Base-by-base conservation (phyloP, 1,284 basidiomycete species). In the Boletus mariae region DNA sequence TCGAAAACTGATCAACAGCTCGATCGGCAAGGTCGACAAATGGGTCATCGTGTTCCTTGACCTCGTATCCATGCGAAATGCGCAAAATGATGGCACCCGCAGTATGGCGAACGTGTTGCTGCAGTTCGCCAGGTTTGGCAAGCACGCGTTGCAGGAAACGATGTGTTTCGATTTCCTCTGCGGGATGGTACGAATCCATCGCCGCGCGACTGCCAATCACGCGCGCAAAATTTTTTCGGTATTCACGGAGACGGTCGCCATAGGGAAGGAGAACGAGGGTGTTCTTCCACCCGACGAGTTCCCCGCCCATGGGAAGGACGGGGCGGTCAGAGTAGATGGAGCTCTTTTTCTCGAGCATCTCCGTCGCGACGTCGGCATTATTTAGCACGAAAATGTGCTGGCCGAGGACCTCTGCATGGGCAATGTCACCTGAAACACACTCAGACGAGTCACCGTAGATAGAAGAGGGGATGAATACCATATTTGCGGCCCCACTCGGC, bases 271-370 rank as follows among this genome's bases (percentile, higher is more conserved):
- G 75, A 15, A 77, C 82, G 29, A 86, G 73, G 0, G 80, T 79
- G 54, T 83, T 73, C 57, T 82, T 81, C 85, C 84, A 87, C 41
- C 85, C 85, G 26, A 84, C 75, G 13, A 87, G 75, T 63, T 87
- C 83, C 48, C 81, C 81, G 40, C 77, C 80, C 81, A 82, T 80
- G 23, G 76, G 75, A 26, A 78, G 63, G 11, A 60, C 68, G 0
- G 86, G 85, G n/a, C 86, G 78, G 59, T 85, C 83, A 6, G 86
- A 87, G 66, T 87, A 87, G 49, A 80, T 79, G n/a, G 78, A 71
- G 53, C 81, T 82, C 61, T 84, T 82, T 69, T 82, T 84, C 64
- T 87, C 83, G 45, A 89, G 74, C 67, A 89, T 73, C 41, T 84
- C 83, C 47, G 72, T 61, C 4, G 83, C 82, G 29, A 73, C 62